phyloP scores from a whole-genome alignment of 2,329 filamentous ascomycete species.

The Cladosporium oxysporum region DNA sequence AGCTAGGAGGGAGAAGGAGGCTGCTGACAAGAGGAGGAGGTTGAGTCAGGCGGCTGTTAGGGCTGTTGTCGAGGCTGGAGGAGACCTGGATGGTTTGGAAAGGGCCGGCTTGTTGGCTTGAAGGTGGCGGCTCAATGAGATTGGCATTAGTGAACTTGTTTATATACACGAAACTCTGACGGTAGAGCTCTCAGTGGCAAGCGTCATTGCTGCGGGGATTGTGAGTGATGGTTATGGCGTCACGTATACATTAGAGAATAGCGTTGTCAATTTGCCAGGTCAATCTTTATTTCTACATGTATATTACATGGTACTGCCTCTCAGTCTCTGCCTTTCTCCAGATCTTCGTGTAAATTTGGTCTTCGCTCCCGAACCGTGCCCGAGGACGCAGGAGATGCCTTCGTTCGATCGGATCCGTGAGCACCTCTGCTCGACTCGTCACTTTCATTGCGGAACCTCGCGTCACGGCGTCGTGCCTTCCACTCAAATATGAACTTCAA shows the following conservation, averaged over 20 bases:
- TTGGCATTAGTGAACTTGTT: background rate
- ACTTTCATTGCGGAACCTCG: too few relatives aligned
- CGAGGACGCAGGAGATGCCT: background rate
- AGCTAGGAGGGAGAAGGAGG: constrained; percentile 85
- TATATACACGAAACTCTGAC: background rate
- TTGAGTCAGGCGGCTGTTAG: constrained; percentile 68
- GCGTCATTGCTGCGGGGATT: background rate
- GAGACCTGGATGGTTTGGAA: constrained; percentile 55
- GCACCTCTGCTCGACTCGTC: background rate
- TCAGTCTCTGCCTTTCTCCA: background rate
- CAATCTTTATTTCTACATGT: too few relatives aligned
- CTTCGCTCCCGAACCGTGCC: background rate
- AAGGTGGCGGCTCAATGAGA: background rate
- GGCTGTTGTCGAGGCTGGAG: constrained; percentile 70
- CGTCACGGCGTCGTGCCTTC: too few relatives aligned
- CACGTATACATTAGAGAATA: background rate
- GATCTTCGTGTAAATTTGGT: background rate
- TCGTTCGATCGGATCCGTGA: background rate
- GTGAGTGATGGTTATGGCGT: too few relatives aligned
- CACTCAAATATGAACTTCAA: too few relatives aligned
- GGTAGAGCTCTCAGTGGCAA: background rate
- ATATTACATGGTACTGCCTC: too few relatives aligned
- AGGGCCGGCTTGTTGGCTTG: constrained; percentile 42
- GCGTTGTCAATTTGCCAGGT: background rate
- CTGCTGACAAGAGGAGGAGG: constrained; percentile 70